Conservation (phyloP, 1,139 yeast genomes). For the Kluyveromyces sp. region DNA sequence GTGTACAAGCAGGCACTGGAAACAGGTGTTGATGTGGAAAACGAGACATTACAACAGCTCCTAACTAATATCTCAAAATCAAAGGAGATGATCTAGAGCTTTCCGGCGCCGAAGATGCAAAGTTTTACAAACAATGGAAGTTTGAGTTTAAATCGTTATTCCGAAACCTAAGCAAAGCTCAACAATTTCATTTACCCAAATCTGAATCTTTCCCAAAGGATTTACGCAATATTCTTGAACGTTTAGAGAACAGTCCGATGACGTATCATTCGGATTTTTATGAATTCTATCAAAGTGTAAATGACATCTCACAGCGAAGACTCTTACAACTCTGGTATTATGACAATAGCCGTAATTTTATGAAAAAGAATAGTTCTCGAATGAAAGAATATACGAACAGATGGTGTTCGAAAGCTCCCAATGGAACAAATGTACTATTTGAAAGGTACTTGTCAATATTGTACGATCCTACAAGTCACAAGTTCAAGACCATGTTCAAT, state of each 20-base stretch:
- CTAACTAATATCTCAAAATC: not conserved
- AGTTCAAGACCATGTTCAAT: conserved; percentile 12
- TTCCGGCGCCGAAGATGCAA: conserved; percentile 7
- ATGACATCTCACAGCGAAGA: conserved; percentile 12
- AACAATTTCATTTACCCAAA: conserved; percentile 23
- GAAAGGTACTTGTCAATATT: conserved; percentile 18
- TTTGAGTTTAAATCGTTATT: conserved; percentile 12
- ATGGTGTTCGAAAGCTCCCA: conserved; percentile 15
- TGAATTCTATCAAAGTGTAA: conserved; percentile 15
- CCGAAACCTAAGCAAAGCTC: conserved; percentile 13
- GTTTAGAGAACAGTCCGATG: conserved; percentile 17
- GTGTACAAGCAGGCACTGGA: conserved; percentile 16
- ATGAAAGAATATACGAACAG: conserved; percentile 17
- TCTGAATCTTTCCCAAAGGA: conserved; percentile 19
- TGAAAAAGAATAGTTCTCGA: conserved; percentile 5
- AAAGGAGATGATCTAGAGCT: not conserved
- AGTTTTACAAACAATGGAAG: conserved; percentile 23
- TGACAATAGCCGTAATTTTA: conserved; percentile 17
- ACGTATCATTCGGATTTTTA: conserved; percentile 19
- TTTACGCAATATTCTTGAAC: conserved; percentile 14
- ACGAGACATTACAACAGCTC: conserved; percentile 1
- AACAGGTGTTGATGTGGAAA: not conserved
- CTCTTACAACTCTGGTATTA: conserved; percentile 22
- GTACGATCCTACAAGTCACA: conserved; percentile 14
- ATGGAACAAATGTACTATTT: conserved; percentile 14